These are phyloP conservation scores for Xerocomus nothofagi DNA, from an alignment of 1,284 basidiomycete species.

Conservation along the genomic window DNA sequence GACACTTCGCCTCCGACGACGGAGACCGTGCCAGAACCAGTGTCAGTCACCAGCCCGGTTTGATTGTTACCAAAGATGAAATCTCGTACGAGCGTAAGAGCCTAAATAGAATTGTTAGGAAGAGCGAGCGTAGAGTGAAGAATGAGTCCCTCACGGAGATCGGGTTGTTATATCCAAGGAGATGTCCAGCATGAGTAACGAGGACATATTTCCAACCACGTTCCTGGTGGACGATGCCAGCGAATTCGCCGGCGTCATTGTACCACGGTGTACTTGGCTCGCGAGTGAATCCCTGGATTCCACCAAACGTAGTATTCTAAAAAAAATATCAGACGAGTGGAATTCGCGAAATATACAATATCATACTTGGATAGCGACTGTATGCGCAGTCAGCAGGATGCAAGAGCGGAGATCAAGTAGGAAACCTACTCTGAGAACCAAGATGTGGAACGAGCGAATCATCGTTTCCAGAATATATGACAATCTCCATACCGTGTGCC, in stretches of 20 bases:
- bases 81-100: conserved; percentile 52
- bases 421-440: conserved; percentile 56
- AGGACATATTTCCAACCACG: conserved; percentile 66
- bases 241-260: conserved; percentile 54
- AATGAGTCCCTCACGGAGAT: conserved; percentile 42
- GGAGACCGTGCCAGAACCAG: conserved; percentile 21
- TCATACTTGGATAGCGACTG: conserved; percentile 62
- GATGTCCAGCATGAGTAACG: conserved; percentile 57
- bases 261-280: conserved; percentile 65
- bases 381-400: conserved; percentile 9
- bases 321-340: background rate
- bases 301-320: conserved; percentile 74
- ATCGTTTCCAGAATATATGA: conserved; percentile 69
- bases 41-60: conserved; percentile 48
- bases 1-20: conserved; percentile 56
- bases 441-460: conserved; percentile 63
- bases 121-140: accelerated
- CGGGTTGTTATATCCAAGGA: conserved; percentile 52
- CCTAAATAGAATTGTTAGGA: conserved; percentile 35
- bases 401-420: background rate
- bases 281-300: conserved; percentile 69
- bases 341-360: background rate
- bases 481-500: conserved; percentile 45
- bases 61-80: conserved; percentile 57
- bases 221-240: conserved; percentile 71